A percentile compares a stretch with the other conserved stretches of the same genome.
These are phyloP conservation scores for Tulasnella sp. DNA, from an alignment of 768 basidiomycete species.

Conservation along the genomic window DNA sequence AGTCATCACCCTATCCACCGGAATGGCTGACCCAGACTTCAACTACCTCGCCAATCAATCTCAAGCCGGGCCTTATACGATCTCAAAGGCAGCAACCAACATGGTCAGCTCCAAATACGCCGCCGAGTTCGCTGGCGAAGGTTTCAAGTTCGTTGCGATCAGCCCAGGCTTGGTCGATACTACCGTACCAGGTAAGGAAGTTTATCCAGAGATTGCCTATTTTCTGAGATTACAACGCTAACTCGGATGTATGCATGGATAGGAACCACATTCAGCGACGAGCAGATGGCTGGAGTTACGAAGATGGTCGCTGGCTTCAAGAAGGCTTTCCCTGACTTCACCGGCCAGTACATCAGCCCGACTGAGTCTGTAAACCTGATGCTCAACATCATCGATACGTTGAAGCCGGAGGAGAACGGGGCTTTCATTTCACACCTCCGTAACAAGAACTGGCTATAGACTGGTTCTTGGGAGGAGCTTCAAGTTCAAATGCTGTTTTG, in stretches of 20 bases:
- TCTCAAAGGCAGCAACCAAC: slow-evolving; percentile 12
- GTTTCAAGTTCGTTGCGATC: slow-evolving; percentile 19
- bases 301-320: slow-evolving; percentile 22
- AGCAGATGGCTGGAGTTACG: neutral
- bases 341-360: slow-evolving; percentile 25
- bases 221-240: too few relatives aligned
- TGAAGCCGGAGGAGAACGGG: slow-evolving; percentile 24
- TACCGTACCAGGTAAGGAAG: neutral
- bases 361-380: slow-evolving; percentile 23
- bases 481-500: neutral
- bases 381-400: slow-evolving; percentile 23
- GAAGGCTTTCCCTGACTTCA: slow-evolving; percentile 21
- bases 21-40: slow-evolving; percentile 10
- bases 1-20: slow-evolving; percentile 16
- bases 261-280: neutral
- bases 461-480: neutral
- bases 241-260: neutral
- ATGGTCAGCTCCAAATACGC: slow-evolving; percentile 19
- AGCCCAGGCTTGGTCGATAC: neutral
- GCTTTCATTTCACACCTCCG: slow-evolving; percentile 27
- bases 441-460: slow-evolving; percentile 27
- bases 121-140: slow-evolving; percentile 19
- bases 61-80: slow-evolving; percentile 1
- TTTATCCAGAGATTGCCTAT: too few relatives aligned
- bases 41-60: slow-evolving; percentile 4